A percentile compares a stretch with the other conserved stretches of the same genome.
Evolutionary conservation across 257 asterid genomes (phyloP).

Genomic region (Craterostigma plantagineum): DNA sequence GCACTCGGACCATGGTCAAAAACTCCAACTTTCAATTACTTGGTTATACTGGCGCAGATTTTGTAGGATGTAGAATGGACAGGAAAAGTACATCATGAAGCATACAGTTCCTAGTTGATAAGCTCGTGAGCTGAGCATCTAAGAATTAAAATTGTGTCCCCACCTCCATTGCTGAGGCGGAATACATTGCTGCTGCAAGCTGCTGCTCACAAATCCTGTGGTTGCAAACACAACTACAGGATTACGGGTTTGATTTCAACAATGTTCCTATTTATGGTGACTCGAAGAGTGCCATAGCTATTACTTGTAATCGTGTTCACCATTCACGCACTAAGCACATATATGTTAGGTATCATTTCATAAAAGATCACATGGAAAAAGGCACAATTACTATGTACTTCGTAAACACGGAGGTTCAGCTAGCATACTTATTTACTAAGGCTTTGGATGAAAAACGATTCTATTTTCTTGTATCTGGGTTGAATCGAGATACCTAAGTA

Average conservation of each 20-base stretch:
- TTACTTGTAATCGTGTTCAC: not conserved
- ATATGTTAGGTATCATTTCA: not conserved
- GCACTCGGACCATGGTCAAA: not conserved
- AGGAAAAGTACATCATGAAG: not conserved
- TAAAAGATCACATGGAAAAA: not conserved
- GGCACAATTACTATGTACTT: not conserved
- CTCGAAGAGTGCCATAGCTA: not conserved
- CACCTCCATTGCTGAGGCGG: not conserved
- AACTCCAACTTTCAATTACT: not conserved
- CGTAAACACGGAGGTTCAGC: not conserved
- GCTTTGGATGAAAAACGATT: not conserved
- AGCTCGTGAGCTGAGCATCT: not conserved
- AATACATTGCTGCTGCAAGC: not conserved
- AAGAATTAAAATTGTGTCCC: not conserved
- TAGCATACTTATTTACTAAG: not conserved
- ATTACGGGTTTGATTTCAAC: not conserved
- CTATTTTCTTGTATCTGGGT: not conserved
- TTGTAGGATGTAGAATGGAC: not conserved
- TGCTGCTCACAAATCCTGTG: not conserved
- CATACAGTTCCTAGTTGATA: not conserved
- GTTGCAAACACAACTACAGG: not conserved
- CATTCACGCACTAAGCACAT: not conserved
- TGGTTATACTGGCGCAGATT: not conserved
- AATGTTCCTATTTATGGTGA: not conserved
- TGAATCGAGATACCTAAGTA: no score